Conservation (phyloP, 768 basidiomycete species). For the Lactarius tabidus region DNA sequence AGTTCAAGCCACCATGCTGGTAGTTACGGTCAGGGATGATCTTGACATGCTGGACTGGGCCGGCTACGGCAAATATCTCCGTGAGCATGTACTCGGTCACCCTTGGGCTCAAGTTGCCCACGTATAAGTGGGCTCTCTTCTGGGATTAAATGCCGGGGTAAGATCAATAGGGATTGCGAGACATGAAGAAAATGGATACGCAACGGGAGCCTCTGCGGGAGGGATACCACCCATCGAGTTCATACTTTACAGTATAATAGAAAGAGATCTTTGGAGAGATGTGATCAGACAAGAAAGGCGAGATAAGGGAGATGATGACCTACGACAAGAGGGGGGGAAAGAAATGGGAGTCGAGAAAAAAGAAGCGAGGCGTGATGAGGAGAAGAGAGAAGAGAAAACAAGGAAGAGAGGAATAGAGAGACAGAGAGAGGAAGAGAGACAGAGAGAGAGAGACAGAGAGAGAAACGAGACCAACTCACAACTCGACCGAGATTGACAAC, state of each 20-base stretch:
- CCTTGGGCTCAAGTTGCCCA: constrained; percentile 95
- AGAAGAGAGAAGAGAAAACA: constrained; percentile 29
- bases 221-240: constrained; percentile 68
- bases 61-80: constrained; percentile 95
- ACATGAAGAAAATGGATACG: constrained; percentile 23
- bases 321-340: constrained; percentile 33
- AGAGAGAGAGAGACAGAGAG: constrained; percentile 46
- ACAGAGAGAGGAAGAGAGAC: constrained; percentile 44
- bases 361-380: constrained; percentile 22
- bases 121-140: constrained; percentile 96
- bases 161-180: constrained; percentile 23
- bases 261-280: constrained; percentile 17
- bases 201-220: constrained; percentile 75
- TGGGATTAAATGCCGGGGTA: constrained; percentile 33
- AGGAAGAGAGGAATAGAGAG: constrained; percentile 41
- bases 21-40: constrained; percentile 99
- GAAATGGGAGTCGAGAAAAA: constrained; percentile 28
- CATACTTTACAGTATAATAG: constrained; percentile 49
- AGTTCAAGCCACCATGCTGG: constrained; percentile 98
- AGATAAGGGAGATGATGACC: constrained; percentile 41
- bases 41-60: constrained; percentile 97
- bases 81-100: constrained; percentile 99
- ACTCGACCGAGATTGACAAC: constrained; percentile 10
- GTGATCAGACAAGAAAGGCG: not conserved
- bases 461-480: constrained; percentile 28